Evolutionary conservation across 2,329 filamentous ascomycete genomes (phyloP).

Genomic region (Escovopsis sp.): DNA sequence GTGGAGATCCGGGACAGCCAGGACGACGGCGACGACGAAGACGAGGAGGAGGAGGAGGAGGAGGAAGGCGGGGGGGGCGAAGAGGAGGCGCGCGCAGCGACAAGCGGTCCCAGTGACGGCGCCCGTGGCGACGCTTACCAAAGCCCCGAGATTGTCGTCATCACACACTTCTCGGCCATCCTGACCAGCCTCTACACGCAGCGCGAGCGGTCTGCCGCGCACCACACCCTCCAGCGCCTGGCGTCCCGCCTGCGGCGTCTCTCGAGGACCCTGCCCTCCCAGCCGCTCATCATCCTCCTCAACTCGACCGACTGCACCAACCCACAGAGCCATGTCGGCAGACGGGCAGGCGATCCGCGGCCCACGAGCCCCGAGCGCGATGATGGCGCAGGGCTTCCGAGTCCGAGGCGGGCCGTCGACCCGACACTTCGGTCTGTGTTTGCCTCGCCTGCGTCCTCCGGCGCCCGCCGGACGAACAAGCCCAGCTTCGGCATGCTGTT

Average conservation of each 20-base stretch:
- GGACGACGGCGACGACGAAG: conserved; percentile 17
- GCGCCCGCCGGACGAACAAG: conserved; percentile 23
- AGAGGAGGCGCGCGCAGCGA: neutral
- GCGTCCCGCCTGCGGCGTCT: conserved; percentile 31
- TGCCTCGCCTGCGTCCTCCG: conserved; percentile 4
- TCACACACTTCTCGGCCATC: conserved; percentile 39
- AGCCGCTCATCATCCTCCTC: conserved; percentile 38
- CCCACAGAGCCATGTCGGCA: no score
- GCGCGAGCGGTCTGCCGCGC: conserved; percentile 31
- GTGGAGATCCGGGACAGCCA: conserved; percentile 21
- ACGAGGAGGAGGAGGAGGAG: no score
- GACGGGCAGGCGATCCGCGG: neutral
- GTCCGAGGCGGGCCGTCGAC: conserved; percentile 1
- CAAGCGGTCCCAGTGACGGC: neutral
- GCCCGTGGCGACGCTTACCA: neutral
- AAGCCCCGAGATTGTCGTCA: conserved; percentile 27
- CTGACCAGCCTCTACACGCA: conserved; percentile 37
- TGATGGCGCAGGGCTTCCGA: no score
- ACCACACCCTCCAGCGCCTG: conserved; percentile 33
- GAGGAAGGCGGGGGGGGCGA: neutral
- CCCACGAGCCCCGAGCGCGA: neutral
- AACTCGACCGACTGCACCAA: conserved; percentile 28
- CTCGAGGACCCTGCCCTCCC: conserved; percentile 23
- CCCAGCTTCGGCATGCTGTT: conserved; percentile 42
- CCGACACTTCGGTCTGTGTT: conserved; percentile 32